Percentiles rank a stretch among this genome's conserved stretches.
Conservation (phyloP, 1,139 yeast species). For the Taphrina betulina region DNA sequence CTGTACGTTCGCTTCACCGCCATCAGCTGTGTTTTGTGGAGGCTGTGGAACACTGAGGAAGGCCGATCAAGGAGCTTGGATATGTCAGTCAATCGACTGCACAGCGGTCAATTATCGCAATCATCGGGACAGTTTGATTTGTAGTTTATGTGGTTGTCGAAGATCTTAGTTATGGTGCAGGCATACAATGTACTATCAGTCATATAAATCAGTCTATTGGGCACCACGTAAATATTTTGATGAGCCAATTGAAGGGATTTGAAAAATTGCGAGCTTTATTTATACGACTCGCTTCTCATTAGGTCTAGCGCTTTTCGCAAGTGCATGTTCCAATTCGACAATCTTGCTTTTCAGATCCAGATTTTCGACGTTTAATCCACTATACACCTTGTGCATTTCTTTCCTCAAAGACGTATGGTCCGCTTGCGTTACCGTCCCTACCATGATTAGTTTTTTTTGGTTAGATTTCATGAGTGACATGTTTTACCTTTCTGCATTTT, state of each 20-base stretch:
- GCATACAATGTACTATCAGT: too few species aligned
- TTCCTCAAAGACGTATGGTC: slow-evolving; percentile 28
- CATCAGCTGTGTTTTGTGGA: slow-evolving; percentile 1
- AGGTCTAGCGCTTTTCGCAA: slow-evolving; percentile 19
- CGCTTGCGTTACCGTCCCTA: slow-evolving; percentile 13
- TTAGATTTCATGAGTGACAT: too few species aligned
- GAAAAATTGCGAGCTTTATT: neutral
- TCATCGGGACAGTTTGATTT: slow-evolving; percentile 2
- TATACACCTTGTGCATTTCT: slow-evolving; percentile 34
- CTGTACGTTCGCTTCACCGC: slow-evolving; percentile 9
- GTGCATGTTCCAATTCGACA: slow-evolving; percentile 25
- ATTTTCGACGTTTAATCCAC: slow-evolving; percentile 27
- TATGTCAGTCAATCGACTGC: slow-evolving; percentile 12
- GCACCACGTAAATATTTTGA: too few species aligned
- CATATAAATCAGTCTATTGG: too few species aligned
- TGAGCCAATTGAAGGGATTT: too few species aligned
- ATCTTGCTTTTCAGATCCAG: slow-evolving; percentile 30
- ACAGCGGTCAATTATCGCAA: slow-evolving; percentile 11
- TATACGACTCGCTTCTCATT: slow-evolving; percentile 22
- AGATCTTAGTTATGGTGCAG: neutral
- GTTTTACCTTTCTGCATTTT: slow-evolving; percentile 27
- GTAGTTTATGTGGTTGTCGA: slow-evolving; percentile 21
- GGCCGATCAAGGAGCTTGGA: slow-evolving; percentile 3
- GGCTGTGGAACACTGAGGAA: slow-evolving; percentile 20
- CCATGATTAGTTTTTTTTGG: too few species aligned